Percentiles rank a stretch among this genome's conserved stretches.
Evolutionary conservation across 805 yeast genomes (phyloP).

Genomic region (Pichia heedii): DNA sequence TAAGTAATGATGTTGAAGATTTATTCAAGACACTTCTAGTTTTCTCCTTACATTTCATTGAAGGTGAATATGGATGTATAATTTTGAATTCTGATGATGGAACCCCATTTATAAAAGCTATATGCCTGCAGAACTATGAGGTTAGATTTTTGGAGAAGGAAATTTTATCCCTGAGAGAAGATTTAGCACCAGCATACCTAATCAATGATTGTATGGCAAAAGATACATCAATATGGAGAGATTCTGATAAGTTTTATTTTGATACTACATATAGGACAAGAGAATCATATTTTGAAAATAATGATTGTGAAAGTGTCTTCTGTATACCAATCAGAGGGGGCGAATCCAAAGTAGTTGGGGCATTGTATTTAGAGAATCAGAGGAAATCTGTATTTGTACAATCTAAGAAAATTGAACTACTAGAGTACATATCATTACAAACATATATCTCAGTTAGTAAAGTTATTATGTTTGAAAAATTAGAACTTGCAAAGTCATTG

Average conservation of each 20-base stretch:
- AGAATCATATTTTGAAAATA: conserved; percentile 33
- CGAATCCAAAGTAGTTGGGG: conserved; percentile 35
- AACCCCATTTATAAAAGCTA: conserved; percentile 23
- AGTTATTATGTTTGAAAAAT: conserved; percentile 36
- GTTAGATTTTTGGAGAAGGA: conserved; percentile 24
- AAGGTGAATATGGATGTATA: conserved; percentile 28
- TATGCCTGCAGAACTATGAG: conserved; percentile 23
- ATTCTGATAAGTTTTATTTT: conserved; percentile 29
- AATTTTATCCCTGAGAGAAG: conserved; percentile 31
- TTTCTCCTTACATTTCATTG: conserved; percentile 24
- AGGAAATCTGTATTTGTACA: conserved; percentile 19
- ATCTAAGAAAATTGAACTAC: conserved; percentile 30
- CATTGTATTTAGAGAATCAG: conserved; percentile 34
- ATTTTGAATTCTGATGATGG: conserved; percentile 23
- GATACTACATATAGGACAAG: conserved; percentile 25
- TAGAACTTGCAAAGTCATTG: conserved; percentile 42
- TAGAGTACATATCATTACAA: conserved; percentile 38
- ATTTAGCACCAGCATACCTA: conserved; percentile 35
- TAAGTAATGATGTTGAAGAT: conserved; percentile 31
- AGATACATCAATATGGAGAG: conserved; percentile 30
- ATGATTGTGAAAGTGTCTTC: conserved; percentile 28
- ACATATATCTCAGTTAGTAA: conserved; percentile 45
- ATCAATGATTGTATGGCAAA: conserved; percentile 31
- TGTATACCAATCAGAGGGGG: conserved; percentile 38
- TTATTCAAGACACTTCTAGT: conserved; percentile 32